Conservation (phyloP, 1,284 basidiomycete genomes). For the Cystobasidiaceae sp. region DNA sequence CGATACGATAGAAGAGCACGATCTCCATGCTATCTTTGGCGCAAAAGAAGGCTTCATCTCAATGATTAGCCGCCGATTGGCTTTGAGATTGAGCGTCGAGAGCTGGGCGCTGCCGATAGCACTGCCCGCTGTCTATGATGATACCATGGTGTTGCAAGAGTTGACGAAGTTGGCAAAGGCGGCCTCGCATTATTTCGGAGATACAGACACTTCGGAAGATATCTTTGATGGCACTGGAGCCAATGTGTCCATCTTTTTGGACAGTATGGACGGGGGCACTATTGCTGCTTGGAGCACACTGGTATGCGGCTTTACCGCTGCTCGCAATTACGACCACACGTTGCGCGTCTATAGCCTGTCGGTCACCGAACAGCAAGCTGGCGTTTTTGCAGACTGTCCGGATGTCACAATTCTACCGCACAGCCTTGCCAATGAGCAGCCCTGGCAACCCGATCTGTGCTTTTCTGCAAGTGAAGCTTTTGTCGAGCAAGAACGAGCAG, state of each 20-base stretch:
- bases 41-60: neutral
- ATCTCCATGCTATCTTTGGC: too few relatives aligned
- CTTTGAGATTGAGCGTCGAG: neutral
- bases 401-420: too few relatives aligned
- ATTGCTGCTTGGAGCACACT: slow-evolving; percentile 15
- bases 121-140: neutral
- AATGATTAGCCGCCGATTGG: neutral
- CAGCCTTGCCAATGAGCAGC: too few relatives aligned
- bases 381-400: slow-evolving; percentile 29
- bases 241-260: slow-evolving; percentile 32
- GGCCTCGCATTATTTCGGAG: too few relatives aligned
- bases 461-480: neutral
- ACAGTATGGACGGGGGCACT: slow-evolving; percentile 11
- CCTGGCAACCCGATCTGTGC: slow-evolving; percentile 9
- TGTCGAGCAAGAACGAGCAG: slow-evolving; percentile 1
- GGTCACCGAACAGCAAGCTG: neutral
- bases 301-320: slow-evolving; percentile 34
- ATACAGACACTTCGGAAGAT: too few relatives aligned
- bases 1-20: too few relatives aligned
- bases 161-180: too few relatives aligned
- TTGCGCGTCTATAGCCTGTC: slow-evolving; percentile 30
- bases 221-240: neutral
- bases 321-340: slow-evolving; percentile 16
- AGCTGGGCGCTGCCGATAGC: neutral
- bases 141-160: too few relatives aligned